Evolutionary conservation across 2,329 filamentous ascomycete species (phyloP), one percentile per base, ranked within the genome.

Genomic region (Aspergillus candidus): DNA sequence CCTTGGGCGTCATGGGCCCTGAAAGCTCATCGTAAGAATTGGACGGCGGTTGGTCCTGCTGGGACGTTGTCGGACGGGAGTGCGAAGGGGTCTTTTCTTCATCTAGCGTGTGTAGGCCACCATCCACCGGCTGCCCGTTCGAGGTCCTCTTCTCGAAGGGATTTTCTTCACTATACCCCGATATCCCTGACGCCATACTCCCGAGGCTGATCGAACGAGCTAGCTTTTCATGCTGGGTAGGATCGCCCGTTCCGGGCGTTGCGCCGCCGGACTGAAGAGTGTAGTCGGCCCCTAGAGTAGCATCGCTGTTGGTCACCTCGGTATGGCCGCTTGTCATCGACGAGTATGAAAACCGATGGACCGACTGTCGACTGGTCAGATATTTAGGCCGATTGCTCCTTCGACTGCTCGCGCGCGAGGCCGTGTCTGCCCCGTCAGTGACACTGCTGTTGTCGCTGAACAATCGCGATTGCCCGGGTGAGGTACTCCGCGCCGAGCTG

Each of bases 191-290:
- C 2, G 82, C 85, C 70, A 95, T 88, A 63, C 91, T 96, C 15
- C 89, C 89, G 47, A 96, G 77, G 67, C 90, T 96, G 49, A 90
- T 83, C 10, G 89, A 79, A 17, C 91, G 78, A 14, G 84, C 82
- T 43, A 94, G 72, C 2, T 63, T 71, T 56, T 57, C 70, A 56
- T 59, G 71, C 10, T 55, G 56, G 15, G 53, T 40, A 38, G 43
- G 47, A 32, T 51, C 53, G 32, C 49, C 47, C 31, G 58, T 59
- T 17, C 57, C 72, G 1, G 87, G 81, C 4, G 80, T 72, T 11
- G 87, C 85, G 18, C 88, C 87, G 13, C 87, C 88, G 2, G 87
- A 86, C 57, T 94, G 87, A 31, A 94, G 71, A 17, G 87, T 86
- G 66, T 84, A 93, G 63, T 95, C 89, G 7, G 82, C 80, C 6